Evolutionary conservation across 495 filamentous ascomycete genomes (phyloP), one percentile per base, ranked within the genome.

Genomic region (Podospora appendiculata): DNA sequence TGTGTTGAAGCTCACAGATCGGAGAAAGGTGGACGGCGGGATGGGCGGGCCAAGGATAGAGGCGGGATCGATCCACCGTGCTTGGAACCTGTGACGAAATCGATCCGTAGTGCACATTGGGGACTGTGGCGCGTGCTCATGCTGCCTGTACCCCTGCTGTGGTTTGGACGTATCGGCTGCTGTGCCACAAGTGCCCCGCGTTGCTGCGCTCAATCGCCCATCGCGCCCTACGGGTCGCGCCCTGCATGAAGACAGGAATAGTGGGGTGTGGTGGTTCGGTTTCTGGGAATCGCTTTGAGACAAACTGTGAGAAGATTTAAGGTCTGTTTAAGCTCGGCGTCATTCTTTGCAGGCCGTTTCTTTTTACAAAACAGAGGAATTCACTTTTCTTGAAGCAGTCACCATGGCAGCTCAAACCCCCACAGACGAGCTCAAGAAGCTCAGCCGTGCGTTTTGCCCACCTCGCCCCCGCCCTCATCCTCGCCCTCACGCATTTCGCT

Each of bases 401-500:
- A 61, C 44, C 10, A 76, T 76, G 73, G 70, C 73, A 53, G 68
- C 71, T 47, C 71, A 71, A 60, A 54, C 56, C 17, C 67, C 70
- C 2, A 51, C 69, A 52, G 69, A 69, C 32, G 67, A 71, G 64
- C 68, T 73, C 6, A 57, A 62, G 46, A 68, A 72, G 68, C 70
- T 76, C 54, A 69, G 58, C 50, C 59, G 71, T 74, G 49, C 52
- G 71, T 60, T 13, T 10, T 17, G 6, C 0, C 36, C 8, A 41
- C 8, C 41, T 36, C 39, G 45, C 6, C 7, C 10, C 6, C 41
- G 25, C 25, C 25, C 25, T 25, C 25, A 5, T 5, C 5, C 25
- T 25, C 25, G 25, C 25, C 5, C 25, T 2, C 25, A 5, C 25
- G 2, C 25, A 25, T 25, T 25, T 25, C 25, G 25, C 25, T 25